Evolutionary conservation across 2,329 filamentous ascomycete species (phyloP), one percentile per base, ranked within the genome.

Genomic region (Thielaviopsis musarum): DNA sequence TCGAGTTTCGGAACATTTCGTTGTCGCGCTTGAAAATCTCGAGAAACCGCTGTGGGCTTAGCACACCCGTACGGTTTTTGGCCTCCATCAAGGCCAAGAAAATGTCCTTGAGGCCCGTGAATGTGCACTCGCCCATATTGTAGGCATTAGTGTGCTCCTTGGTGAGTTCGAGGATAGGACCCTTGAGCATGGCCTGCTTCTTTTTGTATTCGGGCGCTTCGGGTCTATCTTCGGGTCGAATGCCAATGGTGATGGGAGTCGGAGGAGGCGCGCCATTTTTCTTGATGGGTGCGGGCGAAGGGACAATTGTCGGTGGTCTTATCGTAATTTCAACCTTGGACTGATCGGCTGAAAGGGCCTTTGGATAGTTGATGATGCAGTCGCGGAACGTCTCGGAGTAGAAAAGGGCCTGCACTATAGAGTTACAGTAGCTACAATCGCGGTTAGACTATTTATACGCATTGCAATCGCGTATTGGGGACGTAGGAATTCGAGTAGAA

Each of bases 121-220:
- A 98, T 2, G 95, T 84, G 62, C 88, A 94, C 69, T 97, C 91
- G 55, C 88, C 82, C 91, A 97, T 96, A 65, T 87, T 88, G 68
- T 96, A 95, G 19, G 83, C 81, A 53, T 78, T 77, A 7, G 84
- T 79, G 67, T 90, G 93, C 66, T 94, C 88, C 66, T 87, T 84
- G 56, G 85, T 82, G 70, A 97, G 80, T 66, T 94, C 88, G 60
- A 97, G 71, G 45, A 96, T 84, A 0, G 93, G 93, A 0, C 93
- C 89, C 52, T 85, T 86, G 62, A 91, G 77, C 75, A 97, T 83
- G 19, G 91, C 91, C 69, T 93, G 84, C 73, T 95, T 96, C 77
- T 98, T 98, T 74, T 96, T 96, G 73, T 93, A 95, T 72, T 98
- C 93, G 0, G 91, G 89, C 1, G 91, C 91, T 67, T 97, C 91